Conservation (phyloP, 2,329 filamentous ascomycete genomes). For the Metarhizium sp. region DNA sequence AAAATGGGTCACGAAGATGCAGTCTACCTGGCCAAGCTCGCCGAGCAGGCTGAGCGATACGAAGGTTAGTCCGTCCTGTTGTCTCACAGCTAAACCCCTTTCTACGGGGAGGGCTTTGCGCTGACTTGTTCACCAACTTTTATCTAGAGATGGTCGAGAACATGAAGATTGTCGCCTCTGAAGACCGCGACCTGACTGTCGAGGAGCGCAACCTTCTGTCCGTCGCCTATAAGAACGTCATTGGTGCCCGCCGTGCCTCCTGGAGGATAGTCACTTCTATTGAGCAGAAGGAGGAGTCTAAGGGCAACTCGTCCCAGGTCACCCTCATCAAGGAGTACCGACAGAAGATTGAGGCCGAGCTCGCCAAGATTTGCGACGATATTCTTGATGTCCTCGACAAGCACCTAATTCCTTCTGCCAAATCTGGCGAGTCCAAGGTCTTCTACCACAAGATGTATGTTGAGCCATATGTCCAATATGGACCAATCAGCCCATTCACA, state of each 20-base stretch:
- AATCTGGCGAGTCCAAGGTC: conserved; percentile 96
- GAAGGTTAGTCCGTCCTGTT: conserved; percentile 65
- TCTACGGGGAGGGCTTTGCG: conserved; percentile 5
- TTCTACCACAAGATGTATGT: conserved; percentile 98
- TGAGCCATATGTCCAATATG: conserved; percentile 21
- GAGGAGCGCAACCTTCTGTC: conserved; percentile 97
- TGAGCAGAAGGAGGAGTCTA: conserved; percentile 99
- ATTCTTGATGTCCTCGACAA: conserved; percentile 91
- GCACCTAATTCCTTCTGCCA: conserved; percentile 87
- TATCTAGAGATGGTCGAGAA: conserved; percentile 94
- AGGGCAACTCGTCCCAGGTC: conserved; percentile 91
- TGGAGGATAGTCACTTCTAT: conserved; percentile 98
- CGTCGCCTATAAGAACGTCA: conserved; percentile 98
- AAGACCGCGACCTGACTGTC: conserved; percentile 73
- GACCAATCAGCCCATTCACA: neutral
- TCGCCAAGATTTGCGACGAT: conserved; percentile 96
- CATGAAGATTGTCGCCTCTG: conserved; percentile 96
- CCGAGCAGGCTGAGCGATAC: conserved; percentile 99
- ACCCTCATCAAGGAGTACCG: conserved; percentile 94
- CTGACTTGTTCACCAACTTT: conserved; percentile 13
- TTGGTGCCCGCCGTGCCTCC: conserved; percentile 90
- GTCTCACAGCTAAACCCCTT: neutral
- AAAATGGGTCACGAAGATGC: conserved; percentile 99
- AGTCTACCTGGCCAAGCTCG: conserved; percentile 99
- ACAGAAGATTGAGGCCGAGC: conserved; percentile 94